Percentiles rank a stretch among this genome's conserved stretches.
These are phyloP conservation scores for Leccinum sublutescens DNA, from an alignment of 768 basidiomycete species.

Conservation along the genomic window DNA sequence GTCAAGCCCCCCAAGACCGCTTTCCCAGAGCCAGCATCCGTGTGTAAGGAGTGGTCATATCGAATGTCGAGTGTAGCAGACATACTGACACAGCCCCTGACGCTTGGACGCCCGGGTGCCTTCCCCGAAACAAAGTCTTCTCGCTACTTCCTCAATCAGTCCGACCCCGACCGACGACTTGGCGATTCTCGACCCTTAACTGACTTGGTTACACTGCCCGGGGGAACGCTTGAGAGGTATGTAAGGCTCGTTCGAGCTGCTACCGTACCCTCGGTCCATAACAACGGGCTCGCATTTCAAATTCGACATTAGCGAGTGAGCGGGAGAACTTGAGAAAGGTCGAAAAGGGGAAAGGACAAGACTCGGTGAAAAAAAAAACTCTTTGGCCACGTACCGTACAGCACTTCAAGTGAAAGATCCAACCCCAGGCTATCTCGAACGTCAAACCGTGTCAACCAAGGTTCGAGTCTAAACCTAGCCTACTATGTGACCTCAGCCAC, in stretches of 20 bases:
- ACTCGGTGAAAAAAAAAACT: not conserved
- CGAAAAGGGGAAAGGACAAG: not conserved
- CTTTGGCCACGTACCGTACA: not conserved
- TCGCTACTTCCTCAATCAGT: constrained; percentile 21
- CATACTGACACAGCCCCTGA: constrained; percentile 15
- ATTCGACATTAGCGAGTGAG: not conserved
- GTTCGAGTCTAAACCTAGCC: not conserved
- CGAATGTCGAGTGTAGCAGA: not conserved
- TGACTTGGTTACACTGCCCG: not conserved
- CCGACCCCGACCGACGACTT: constrained; percentile 13
- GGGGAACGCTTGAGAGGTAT: not conserved
- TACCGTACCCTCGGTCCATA: not conserved
- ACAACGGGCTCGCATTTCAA: constrained; percentile 4
- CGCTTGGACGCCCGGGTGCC: constrained; percentile 11
- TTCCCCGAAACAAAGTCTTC: constrained; percentile 18
- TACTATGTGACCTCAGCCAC: not conserved
- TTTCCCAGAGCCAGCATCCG: constrained; percentile 7
- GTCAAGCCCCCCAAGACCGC: not conserved
- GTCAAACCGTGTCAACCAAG: not conserved
- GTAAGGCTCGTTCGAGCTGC: not conserved
- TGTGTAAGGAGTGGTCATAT: too few species aligned
- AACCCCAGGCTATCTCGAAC: not conserved
- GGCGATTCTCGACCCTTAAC: constrained; percentile 3
- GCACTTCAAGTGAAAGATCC: not conserved
- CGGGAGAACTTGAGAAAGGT: not conserved